Conservation (phyloP, 2,329 filamentous ascomycete genomes). For the Arthrinium phaeospermum region DNA sequence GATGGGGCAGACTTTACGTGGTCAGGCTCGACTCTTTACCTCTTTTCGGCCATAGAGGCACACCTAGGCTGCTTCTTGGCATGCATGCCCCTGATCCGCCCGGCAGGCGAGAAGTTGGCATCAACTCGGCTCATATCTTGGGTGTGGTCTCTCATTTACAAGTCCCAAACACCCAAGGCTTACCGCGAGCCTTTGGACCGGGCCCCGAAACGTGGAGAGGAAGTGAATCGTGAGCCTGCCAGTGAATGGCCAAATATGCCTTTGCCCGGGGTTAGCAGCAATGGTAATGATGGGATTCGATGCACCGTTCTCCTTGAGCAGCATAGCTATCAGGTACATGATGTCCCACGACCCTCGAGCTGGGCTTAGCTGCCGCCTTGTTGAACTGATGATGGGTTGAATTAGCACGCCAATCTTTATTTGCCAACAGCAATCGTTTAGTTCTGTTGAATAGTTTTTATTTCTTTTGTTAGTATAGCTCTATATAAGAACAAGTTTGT, state of each 20-base stretch:
- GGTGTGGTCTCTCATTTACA: not conserved
- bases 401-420: no score
- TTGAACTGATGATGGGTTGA: no score
- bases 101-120: not conserved
- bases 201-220: no score
- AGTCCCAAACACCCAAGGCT: rapidly evolving
- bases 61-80: not conserved
- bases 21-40: not conserved
- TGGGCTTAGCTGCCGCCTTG: no score
- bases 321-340: no score
- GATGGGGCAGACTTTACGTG: not conserved
- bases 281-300: not conserved
- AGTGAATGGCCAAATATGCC: not conserved
- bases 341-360: no score
- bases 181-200: no score
- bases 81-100: not conserved
- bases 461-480: no score
- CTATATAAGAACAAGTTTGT: no score
- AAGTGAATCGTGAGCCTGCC: not conserved
- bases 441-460: no score
- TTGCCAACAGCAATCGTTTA: no score
- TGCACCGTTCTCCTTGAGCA: not conserved
- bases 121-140: not conserved
- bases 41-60: not conserved
- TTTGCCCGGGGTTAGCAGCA: not conserved